A percentile compares a stretch with the other conserved stretches of the same genome.
phyloP scores from a whole-genome alignment of 2,329 filamentous ascomycete species.

The Cladosporium halotolerans region DNA sequence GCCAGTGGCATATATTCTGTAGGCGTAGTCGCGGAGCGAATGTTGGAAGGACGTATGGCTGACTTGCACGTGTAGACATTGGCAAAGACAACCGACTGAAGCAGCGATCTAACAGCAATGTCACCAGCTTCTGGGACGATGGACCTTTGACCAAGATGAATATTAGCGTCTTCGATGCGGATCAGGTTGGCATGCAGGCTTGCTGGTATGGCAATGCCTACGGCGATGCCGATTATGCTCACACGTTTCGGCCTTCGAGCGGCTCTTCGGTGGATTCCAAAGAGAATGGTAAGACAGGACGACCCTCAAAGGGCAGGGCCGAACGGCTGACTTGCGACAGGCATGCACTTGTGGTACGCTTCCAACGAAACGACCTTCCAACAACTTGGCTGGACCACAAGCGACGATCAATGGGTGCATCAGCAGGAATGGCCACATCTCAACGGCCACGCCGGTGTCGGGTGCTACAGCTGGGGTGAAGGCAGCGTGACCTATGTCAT shows the following conservation, averaged over 20 bases:
- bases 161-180: conserved; percentile 26
- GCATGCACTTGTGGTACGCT: conserved; percentile 43
- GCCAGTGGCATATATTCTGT: conserved; percentile 31
- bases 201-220: conserved; percentile 35
- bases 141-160: conserved; percentile 31
- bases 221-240: conserved; percentile 33
- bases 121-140: conserved; percentile 34
- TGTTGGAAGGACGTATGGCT: background rate
- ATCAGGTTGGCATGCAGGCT: conserved; percentile 33
- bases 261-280: background rate
- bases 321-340: conserved; percentile 15
- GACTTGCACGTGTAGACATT: conserved; percentile 28
- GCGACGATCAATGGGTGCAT: conserved; percentile 31
- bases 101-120: conserved; percentile 36
- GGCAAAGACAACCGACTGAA: conserved; percentile 34
- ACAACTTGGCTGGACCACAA: conserved; percentile 37
- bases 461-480: conserved; percentile 39
- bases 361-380: conserved; percentile 35
- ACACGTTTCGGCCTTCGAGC: conserved; percentile 28
- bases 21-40: background rate
- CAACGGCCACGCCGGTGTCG: conserved; percentile 40
- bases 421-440: conserved; percentile 33
- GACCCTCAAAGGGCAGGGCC: too few species aligned
- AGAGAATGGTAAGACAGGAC: background rate
- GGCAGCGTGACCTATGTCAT: conserved; percentile 38